These are phyloP conservation scores for Tagetes erecta DNA, from an alignment of 129 eudicot species.

Conservation along the genomic window DNA sequence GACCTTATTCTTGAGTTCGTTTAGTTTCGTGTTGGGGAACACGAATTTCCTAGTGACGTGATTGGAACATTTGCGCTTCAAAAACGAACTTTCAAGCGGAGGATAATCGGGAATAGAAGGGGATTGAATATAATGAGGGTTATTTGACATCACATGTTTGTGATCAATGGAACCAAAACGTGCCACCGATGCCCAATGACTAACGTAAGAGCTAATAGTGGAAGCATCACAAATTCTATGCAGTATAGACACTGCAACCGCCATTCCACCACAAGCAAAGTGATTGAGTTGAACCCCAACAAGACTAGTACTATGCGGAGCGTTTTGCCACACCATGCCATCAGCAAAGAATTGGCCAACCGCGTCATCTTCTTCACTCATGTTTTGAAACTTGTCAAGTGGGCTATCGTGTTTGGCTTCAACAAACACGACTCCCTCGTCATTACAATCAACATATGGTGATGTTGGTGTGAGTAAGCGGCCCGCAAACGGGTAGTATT, in stretches of 20 bases:
- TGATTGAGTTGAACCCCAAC: slow-evolving; percentile 8
- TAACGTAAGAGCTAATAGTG: background rate
- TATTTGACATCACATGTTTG: background rate
- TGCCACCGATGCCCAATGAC: slow-evolving; percentile 2
- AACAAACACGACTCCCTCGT: background rate
- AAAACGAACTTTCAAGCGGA: no score
- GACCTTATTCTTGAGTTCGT: background rate
- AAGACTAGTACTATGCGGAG: background rate
- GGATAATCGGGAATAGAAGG: background rate
- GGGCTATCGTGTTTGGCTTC: background rate
- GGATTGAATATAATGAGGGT: background rate
- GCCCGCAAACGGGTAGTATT: no score
- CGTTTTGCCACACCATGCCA: background rate
- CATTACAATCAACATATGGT: background rate
- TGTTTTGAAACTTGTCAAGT: no score
- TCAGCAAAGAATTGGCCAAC: background rate
- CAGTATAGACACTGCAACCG: background rate
- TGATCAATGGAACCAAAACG: background rate
- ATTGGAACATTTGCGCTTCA: background rate
- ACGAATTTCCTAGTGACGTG: background rate
- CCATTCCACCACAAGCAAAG: background rate
- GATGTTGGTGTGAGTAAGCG: no score
- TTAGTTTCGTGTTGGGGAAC: background rate
- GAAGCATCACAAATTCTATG: background rate
- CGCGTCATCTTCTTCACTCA: background rate